Conservation (phyloP, 176 grass and related monocot species). For the Oropetium thomaeum region DNA sequence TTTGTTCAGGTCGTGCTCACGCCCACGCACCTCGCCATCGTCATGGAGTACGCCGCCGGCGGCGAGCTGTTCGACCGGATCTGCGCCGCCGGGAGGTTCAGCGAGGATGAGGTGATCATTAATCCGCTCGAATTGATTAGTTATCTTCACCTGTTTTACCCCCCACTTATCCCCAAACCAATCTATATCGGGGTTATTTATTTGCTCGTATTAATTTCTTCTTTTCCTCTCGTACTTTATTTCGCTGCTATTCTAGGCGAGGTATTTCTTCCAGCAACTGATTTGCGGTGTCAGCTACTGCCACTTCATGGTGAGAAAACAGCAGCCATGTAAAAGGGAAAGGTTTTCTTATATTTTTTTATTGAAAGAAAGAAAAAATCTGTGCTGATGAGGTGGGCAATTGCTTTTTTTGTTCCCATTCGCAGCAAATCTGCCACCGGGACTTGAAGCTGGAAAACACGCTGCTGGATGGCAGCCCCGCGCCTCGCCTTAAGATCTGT, state of each 20-base stretch:
- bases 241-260: conserved; percentile 40
- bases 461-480: conserved; percentile 76
- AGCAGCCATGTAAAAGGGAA: not conserved
- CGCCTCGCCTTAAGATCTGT: conserved; percentile 89
- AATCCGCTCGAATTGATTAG: not conserved
- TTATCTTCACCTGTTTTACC: not conserved
- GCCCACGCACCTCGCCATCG: conserved; percentile 83
- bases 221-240: not conserved
- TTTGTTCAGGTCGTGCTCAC: conserved; percentile 65
- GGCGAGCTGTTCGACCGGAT: conserved; percentile 93
- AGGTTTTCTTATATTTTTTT: not conserved
- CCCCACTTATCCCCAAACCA: not conserved
- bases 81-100: conserved; percentile 84
- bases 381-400: conserved; percentile 15
- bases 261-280: conserved; percentile 98
- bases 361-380: not conserved
- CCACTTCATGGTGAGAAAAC: conserved; percentile 88
- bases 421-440: conserved; percentile 95
- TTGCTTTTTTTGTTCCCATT: conserved; percentile 19
- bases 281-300: conserved; percentile 98
- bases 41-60: conserved; percentile 90
- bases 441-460: conserved; percentile 99
- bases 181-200: not conserved
- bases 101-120: conserved; percentile 78
- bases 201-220: not conserved